Evolutionary conservation across 2,329 filamentous ascomycete species (phyloP).

Genomic region (Paraconiothyrium brasiliense): DNA sequence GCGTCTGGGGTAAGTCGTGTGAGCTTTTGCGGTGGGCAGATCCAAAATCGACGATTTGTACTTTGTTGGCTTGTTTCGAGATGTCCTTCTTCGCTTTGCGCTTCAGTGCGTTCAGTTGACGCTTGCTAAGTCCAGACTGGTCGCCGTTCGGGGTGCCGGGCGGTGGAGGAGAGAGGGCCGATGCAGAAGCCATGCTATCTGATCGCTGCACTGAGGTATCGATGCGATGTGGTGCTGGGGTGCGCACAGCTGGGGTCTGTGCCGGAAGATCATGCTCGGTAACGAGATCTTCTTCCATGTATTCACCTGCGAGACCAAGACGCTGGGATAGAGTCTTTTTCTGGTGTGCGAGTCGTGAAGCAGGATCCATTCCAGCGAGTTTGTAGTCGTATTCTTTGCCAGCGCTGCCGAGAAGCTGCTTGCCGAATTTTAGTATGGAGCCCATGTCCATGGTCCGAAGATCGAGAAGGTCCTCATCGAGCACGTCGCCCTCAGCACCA

Average conservation of each 20-base stretch:
- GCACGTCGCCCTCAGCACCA: conserved; percentile 52
- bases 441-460: conserved; percentile 80
- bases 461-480: conserved; percentile 71
- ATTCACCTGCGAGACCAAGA: conserved; percentile 84
- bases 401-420: conserved; percentile 81
- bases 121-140: conserved; percentile 77
- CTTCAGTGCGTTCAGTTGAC: conserved; percentile 94
- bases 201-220: conserved; percentile 60
- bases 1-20: conserved; percentile 67
- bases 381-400: conserved; percentile 86
- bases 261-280: conserved; percentile 68
- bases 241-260: conserved; percentile 49
- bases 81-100: conserved; percentile 91
- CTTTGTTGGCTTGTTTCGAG: conserved; percentile 88
- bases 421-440: conserved; percentile 82
- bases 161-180: conserved; percentile 55
- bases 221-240: conserved; percentile 55
- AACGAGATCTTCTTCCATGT: conserved; percentile 84
- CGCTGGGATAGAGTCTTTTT: conserved; percentile 87
- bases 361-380: conserved; percentile 81
- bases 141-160: conserved; percentile 52
- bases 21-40: conserved; percentile 70
- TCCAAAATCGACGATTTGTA: conserved; percentile 87
- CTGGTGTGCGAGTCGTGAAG: conserved; percentile 81
- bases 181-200: conserved; percentile 55